phyloP scores from a whole-genome alignment of 441 rosid species.

The Adansonia grandidieri region DNA sequence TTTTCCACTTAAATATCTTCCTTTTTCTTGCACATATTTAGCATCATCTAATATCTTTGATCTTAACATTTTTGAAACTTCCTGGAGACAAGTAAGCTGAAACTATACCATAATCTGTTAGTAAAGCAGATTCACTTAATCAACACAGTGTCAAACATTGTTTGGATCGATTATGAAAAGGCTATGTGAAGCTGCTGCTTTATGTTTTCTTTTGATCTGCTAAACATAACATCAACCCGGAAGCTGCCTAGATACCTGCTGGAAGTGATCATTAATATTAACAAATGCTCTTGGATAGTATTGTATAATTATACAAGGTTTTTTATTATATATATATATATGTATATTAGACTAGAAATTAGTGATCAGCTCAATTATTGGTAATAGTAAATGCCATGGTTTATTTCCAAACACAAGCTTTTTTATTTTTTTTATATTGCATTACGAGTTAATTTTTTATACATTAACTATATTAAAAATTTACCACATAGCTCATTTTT shows the following conservation, averaged over 20 bases:
- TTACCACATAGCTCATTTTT: too few species aligned
- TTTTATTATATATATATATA: background rate
- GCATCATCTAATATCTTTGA: background rate
- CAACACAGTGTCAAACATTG: slow-evolving; percentile 10
- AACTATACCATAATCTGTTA: background rate
- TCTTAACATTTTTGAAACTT: slow-evolving; percentile 21
- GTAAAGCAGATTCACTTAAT: background rate
- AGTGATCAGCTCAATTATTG: too few species aligned
- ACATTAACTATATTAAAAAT: too few species aligned
- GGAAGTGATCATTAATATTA: background rate
- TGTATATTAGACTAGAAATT: too few species aligned
- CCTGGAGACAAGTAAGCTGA: slow-evolving; percentile 15
- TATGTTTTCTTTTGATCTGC: background rate
- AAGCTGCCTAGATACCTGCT: background rate
- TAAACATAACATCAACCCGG: background rate
- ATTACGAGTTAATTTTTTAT: too few species aligned
- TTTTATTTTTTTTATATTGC: background rate
- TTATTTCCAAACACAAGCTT: background rate
- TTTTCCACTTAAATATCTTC: background rate
- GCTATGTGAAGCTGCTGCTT: background rate
- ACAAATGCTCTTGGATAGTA: background rate
- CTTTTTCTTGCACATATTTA: slow-evolving; percentile 6
- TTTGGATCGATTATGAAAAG: background rate
- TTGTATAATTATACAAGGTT: background rate
- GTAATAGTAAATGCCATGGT: background rate